Base-by-base conservation (phyloP, 805 yeast genomes). In the Clavispora asparagi region DNA sequence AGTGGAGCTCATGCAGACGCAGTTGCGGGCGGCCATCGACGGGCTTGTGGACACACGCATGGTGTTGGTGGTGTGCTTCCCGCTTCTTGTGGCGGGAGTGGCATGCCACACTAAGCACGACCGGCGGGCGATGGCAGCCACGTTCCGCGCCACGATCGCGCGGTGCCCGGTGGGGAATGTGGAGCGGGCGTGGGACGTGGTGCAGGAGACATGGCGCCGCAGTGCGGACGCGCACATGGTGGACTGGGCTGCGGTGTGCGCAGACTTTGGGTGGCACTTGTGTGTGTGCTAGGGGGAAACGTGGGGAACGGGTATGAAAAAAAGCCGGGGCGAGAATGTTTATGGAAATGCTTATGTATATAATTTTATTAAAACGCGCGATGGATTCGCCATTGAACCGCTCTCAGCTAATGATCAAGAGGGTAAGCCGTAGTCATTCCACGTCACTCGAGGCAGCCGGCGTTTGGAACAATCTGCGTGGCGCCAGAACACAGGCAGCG, bases 241-340 rank as follows among this genome's bases (percentile, higher is more conserved):
- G n/a, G 77, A 74, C 53, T 75, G 77, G 76, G 62, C 63, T 39
- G 68, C 67, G 30, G 59, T 73, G 10, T 60, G 65, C 36, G 55
- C 55, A 30, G 63, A 62, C 27, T 54, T 54, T 28, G 62, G 59
- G 11, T 64, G 69, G 69, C 55, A 51, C 39, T 37, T 53, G 26
- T 46, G 50, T 7, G 39, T 50, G 19, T 51, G 44, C 37, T 40
- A 16, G 26, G 9, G 28, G n/a, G n/a, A n/a, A n/a, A n/a, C n/a
- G n/a, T n/a, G n/a, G n/a, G n/a, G n/a, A n/a, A n/a, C n/a, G n/a
- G n/a, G n/a, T n/a, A n/a, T n/a, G n/a, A n/a, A n/a, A n/a, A n/a
- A n/a, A n/a, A n/a, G n/a, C n/a, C n/a, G n/a, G n/a, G n/a, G n/a
- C n/a, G n/a, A n/a, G n/a, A n/a, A n/a, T n/a, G n/a, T n/a, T n/a